Conservation (phyloP, 1,284 basidiomycete species). For the Coniophora puteana region DNA sequence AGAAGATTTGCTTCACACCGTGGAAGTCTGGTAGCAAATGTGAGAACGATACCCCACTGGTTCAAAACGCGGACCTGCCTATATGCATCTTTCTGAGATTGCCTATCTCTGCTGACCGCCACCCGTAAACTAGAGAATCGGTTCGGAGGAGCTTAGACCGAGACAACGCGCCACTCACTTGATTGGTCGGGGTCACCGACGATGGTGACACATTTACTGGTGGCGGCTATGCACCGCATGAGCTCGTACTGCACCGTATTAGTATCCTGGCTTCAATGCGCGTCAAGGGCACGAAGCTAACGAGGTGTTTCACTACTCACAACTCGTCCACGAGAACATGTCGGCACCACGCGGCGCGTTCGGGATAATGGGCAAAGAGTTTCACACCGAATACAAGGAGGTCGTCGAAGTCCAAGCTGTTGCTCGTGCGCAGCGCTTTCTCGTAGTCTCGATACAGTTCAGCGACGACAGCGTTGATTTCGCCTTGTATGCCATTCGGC, state of each 20-base stretch:
- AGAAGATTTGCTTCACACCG: constrained; percentile 61
- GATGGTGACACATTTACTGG: constrained; percentile 64
- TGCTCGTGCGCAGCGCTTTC: constrained; percentile 52
- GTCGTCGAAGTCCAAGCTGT: constrained; percentile 90
- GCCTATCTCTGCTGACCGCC: constrained; percentile 81
- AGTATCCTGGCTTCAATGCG: constrained; percentile 71
- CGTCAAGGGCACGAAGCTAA: constrained; percentile 5
- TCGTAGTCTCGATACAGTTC: constrained; percentile 74
- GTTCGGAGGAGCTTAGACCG: neutral
- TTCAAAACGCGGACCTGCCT: constrained; percentile 34
- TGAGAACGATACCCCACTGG: neutral
- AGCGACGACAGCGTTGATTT: constrained; percentile 40
- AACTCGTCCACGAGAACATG: constrained; percentile 92
- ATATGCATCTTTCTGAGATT: constrained; percentile 78
- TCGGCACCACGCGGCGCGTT: constrained; percentile 58
- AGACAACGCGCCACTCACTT: constrained; percentile 42
- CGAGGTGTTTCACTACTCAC: constrained; percentile 38
- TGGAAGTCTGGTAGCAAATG: constrained; percentile 54
- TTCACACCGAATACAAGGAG: constrained; percentile 76
- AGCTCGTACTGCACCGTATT: constrained; percentile 85
- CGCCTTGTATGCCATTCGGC: neutral
- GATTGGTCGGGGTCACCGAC: constrained; percentile 95
- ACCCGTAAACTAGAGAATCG: constrained; percentile 68
- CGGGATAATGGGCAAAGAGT: constrained; percentile 58
- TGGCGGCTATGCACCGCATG: constrained; percentile 68